These are phyloP conservation scores for Jackrogersella multiformis DNA, from an alignment of 495 filamentous ascomycete species.

Conservation along the genomic window DNA sequence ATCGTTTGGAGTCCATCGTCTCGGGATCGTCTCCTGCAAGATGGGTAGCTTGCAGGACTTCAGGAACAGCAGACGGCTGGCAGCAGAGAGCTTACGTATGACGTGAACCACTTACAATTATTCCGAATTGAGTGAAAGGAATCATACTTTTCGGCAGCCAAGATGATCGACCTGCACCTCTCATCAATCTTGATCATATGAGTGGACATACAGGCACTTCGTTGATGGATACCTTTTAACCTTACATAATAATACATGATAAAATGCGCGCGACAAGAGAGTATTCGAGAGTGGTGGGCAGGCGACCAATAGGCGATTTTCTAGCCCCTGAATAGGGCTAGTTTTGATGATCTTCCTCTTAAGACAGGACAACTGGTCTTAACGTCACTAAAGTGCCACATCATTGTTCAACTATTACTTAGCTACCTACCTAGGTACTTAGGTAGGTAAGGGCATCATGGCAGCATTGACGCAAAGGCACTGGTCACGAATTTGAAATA, in stretches of 20 bases:
- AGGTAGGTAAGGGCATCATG: not conserved
- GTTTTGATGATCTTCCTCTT: conserved; percentile 18
- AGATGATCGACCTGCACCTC: conserved; percentile 4
- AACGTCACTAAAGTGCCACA: conserved; percentile 2
- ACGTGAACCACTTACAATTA: conserved; percentile 24
- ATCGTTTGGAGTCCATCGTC: conserved; percentile 21
- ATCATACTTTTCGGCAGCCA: conserved; percentile 1
- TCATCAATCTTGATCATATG: conserved; percentile 1
- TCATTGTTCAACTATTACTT: conserved; percentile 17
- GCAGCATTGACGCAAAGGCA: conserved; percentile 3
- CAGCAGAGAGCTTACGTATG: conserved; percentile 25
- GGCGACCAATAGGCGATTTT: conserved; percentile 26
- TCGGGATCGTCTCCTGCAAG: conserved; percentile 36
- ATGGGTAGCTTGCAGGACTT: conserved; percentile 35
- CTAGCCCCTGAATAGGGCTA: conserved; percentile 9
- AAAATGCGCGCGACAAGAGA: conserved; percentile 18
- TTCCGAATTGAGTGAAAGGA: conserved; percentile 10
- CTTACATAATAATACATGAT: no score
- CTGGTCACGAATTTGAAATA: not conserved
- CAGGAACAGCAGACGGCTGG: conserved; percentile 21
- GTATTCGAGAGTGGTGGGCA: conserved; percentile 2
- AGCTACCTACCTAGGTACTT: no score
- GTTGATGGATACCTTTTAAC: not conserved
- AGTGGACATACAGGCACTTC: conserved; percentile 26
- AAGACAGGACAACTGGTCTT: not conserved